phyloP scores from a whole-genome alignment of 441 rosid species.

The Euphorbia celastroides region DNA sequence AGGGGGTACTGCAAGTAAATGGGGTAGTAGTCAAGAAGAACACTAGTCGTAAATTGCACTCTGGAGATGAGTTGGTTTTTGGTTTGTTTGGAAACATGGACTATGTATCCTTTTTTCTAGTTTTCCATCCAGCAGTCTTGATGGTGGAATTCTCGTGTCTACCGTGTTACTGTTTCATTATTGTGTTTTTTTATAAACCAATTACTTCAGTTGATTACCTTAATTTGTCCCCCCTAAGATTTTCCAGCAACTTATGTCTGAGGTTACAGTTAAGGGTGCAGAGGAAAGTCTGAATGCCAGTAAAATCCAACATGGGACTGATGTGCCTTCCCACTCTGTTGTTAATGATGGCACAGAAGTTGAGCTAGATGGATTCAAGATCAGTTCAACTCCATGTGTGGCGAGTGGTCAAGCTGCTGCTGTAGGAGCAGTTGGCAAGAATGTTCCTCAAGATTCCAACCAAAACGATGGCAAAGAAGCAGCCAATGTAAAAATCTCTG shows the following conservation, averaged over 20 bases:
- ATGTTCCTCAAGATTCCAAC: constrained; percentile 47
- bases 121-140: neutral
- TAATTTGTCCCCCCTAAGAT: constrained; percentile 38
- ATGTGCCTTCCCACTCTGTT: constrained; percentile 43
- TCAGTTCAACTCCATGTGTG: constrained; percentile 38
- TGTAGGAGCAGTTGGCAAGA: constrained; percentile 42
- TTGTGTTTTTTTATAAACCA: neutral
- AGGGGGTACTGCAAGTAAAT: constrained; percentile 76
- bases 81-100: constrained; percentile 67
- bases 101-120: constrained; percentile 65
- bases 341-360: constrained; percentile 42
- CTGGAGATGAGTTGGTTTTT: constrained; percentile 82
- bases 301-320: constrained; percentile 44
- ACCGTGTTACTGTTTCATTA: neutral
- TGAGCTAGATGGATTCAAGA: constrained; percentile 52
- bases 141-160: neutral
- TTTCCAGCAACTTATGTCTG: constrained; percentile 51
- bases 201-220: constrained; percentile 29
- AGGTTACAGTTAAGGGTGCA: constrained; percentile 42
- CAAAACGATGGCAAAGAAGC: constrained; percentile 55
- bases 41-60: constrained; percentile 39
- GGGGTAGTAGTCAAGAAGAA: constrained; percentile 51
- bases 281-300: constrained; percentile 39
- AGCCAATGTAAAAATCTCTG: constrained; percentile 62
- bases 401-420: constrained; percentile 51